Base-by-base conservation (phyloP, 805 yeast species). In the Wickerhamomyces subpelliculosus region DNA sequence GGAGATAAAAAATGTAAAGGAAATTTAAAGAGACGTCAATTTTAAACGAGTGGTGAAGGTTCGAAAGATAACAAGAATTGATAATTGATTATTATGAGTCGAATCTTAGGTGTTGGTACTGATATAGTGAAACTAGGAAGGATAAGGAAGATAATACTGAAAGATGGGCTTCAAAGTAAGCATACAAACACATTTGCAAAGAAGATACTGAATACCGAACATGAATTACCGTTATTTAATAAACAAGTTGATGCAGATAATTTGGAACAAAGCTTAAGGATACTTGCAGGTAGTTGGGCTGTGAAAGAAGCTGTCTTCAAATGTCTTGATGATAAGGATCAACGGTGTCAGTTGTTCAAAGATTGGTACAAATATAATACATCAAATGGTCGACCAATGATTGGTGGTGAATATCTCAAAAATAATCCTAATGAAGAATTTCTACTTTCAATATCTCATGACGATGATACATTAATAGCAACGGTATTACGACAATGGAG, bases 231-330 rank as follows among this genome's bases (percentile, higher is more conserved):
- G 2, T 40, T 37, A 4, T 70, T 71, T 37, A 35, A 44, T 4
- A 23, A 44, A 18, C 35, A 48, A 11, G 44, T 40, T 13, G 19
- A 39, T 1, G 31, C 27, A 3, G 28, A 51, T 8, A 54, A 62
- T n/a, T 11, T 50, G 1, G 52, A 47, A 1, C 44, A 49, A 8
- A 54, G 64, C 29, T 55, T 62, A 8, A 52, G 53, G 26, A 51
- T 64, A 4, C 54, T 83, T 16, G 73, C 85, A 1, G 75, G 77
- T 13, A 47, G 72, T 16, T 84, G 94, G 94, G 80, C 87, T 9
- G 62, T 73, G 8, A 84, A 84, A 46, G 94, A 84, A 49, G 89
- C 93, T 1, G 51, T 82, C 8, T 84, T 64, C 55, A 84, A 84
- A 55, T 66, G 80, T 0, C 55, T 84, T 40, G 73, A 68, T 34